phyloP scores from a whole-genome alignment of 2,329 filamentous ascomycete genomes.

The Fusarium avenaceum region DNA sequence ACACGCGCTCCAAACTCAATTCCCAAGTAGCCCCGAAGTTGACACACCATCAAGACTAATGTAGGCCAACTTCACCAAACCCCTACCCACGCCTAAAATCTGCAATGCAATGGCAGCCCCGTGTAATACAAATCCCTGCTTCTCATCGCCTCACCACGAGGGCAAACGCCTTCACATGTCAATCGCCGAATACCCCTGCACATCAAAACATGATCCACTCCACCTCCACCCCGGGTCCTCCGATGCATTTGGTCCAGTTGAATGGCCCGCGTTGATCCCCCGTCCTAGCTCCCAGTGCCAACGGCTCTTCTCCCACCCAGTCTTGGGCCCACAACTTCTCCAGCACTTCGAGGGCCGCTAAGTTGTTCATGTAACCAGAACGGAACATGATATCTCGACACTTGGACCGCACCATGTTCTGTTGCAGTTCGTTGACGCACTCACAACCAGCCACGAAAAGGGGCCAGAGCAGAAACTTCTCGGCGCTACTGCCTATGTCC shows the following conservation, averaged over 20 bases:
- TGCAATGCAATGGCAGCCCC: conserved; percentile 28
- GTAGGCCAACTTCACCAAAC: conserved; percentile 15
- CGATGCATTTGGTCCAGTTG: conserved; percentile 70
- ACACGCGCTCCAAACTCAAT: conserved; percentile 31
- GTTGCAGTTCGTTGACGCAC: conserved; percentile 84
- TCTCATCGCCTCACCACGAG: conserved; percentile 25
- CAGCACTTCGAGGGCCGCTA: conserved; percentile 85
- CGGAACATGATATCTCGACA: conserved; percentile 89
- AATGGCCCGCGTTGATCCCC: conserved; percentile 64
- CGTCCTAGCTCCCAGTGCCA: conserved; percentile 52
- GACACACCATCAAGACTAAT: conserved; percentile 16
- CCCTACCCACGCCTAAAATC: conserved; percentile 26
- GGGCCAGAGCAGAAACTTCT: conserved; percentile 95
- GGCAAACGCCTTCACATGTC: conserved; percentile 36
- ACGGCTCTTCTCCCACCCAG: conserved; percentile 55
- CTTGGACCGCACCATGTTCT: conserved; percentile 81
- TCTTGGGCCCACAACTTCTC: conserved; percentile 84
- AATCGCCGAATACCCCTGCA: conserved; percentile 31
- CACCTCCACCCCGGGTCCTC: conserved; percentile 68
- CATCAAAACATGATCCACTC: conserved; percentile 76
- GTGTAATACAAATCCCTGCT: conserved; percentile 32
- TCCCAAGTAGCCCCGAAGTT: conserved; percentile 25
- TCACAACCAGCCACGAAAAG: conserved; percentile 92
- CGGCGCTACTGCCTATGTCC: conserved; percentile 76
- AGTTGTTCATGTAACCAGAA: conserved; percentile 93